Base-by-base conservation (phyloP, 345 rosid genomes). In the Hibiscus tridactylites region DNA sequence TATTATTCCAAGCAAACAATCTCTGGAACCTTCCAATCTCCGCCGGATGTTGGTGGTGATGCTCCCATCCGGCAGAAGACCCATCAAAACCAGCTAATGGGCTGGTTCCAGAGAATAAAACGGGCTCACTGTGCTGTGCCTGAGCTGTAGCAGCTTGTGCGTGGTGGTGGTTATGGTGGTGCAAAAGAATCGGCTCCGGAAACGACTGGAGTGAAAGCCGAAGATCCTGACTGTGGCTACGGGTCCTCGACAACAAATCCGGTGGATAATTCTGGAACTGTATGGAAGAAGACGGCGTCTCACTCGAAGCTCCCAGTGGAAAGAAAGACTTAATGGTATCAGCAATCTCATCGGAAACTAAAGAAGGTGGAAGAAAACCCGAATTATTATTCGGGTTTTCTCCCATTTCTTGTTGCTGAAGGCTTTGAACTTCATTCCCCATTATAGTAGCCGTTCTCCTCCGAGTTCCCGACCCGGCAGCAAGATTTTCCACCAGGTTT, bases 281-380 rank as follows among this genome's bases (percentile, higher is more conserved):
- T 26, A 85, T 65, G 1, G 87, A 73, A 12, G 88, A 70, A 9
- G 89, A 65, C 35, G 86, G 73, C 61, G 88, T 78, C 29, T 79
- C 85, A 75, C 79, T 74, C 4, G 87, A 76, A 39, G 86, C 91
- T 50, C 83, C 92, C 81, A 84, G 76, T 7, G 98, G 98, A 39
- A 93, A 91, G 75, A 92, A 93, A 5, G 97, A 87, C 81, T 88
- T 93, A 33, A 93, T 91, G 19, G 98, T 93, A 65, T 93, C 96
- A 2, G 93, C 97, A 10, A 91, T 93, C 19, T 88, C 82, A 76
- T 91, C 98, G 1, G 97, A 87, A 49, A 88, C 89, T 73, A 89
- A 24, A 1, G 91, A 85, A 47, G 93, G 78, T 10, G 96, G 97
- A 31, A 87, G 73, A 84, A 89, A 88, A 72, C 84, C 78, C 50